Base-by-base conservation (phyloP, 306 rosid genomes). In the Pyrus communis region DNA sequence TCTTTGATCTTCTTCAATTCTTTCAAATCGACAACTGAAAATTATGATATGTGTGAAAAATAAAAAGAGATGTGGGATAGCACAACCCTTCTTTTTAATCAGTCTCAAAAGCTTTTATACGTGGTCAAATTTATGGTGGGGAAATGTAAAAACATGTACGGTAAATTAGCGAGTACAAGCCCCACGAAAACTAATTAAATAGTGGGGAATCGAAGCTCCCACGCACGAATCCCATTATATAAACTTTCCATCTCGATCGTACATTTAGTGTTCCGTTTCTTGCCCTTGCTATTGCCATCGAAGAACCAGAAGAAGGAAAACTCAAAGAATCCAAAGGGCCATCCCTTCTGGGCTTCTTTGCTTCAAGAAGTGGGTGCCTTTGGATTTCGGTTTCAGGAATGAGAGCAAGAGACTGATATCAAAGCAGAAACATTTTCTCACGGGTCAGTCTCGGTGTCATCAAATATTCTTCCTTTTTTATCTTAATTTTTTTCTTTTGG, bases 321-420 rank as follows among this genome's bases (percentile, higher is more conserved):
- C 42, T 6, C 38, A 23, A 35, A 58, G 55, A 43, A 43, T 43
- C 78, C 78, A 61, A 74, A 27, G 60, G 60, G 30, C 35, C 78
- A 43, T 43, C 77, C 59, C 67, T 74, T 63, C 78, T 61, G 78
- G 59, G 14, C 8, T 19, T 21, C 7, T 12, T 21, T 74, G 78
- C 60, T 74, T 61, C 60, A 61, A 59, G 28, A 45, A 45, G 43
- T 30, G 23, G 67, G 70, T 38, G 77, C 70, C 43, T 66, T 49
- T 31, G 72, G 82, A 25, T 18, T 52, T 57, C 55, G 77, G 59
- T 81, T 81, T 69, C 82, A 27, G 82, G 77, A 77, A 45, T 60
- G 75, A 73, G 58, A 23, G 67, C 52, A 17, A 72, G 75, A 38
- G 31, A 35, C 23, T 18, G 28, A 52, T 73, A 11, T 17, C 25